Evolutionary conservation across 768 basidiomycete species (phyloP).

Genomic region (Boletus vermiculosoides): DNA sequence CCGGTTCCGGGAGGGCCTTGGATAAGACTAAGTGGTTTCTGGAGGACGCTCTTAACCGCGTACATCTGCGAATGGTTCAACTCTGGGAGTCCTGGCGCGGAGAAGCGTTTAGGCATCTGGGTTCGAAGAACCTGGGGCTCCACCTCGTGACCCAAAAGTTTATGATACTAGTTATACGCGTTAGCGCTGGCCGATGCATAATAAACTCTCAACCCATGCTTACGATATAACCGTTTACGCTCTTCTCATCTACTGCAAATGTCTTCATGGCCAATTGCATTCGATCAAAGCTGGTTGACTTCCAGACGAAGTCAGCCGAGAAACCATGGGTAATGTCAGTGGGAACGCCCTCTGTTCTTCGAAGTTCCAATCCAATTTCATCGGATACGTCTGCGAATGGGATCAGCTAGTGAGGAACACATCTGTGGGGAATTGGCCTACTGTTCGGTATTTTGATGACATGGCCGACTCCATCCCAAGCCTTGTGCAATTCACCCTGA

Average conservation of each 20-base stretch:
- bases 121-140: conserved; percentile 90
- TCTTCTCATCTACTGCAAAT: conserved; percentile 98
- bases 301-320: conserved; percentile 99
- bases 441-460: conserved; percentile 99
- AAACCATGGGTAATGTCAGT: conserved; percentile 93
- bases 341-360: conserved; percentile 89
- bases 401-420: conserved; percentile 6
- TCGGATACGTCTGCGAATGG: conserved; percentile 84
- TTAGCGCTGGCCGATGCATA: background rate
- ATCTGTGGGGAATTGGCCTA: conserved; percentile 39
- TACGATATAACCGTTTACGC: conserved; percentile 97
- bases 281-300: conserved; percentile 97
- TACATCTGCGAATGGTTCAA: conserved; percentile 99
- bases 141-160: conserved; percentile 95
- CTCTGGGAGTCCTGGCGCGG: conserved; percentile 95
- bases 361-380: conserved; percentile 92
- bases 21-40: conserved; percentile 96
- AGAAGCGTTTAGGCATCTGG: conserved; percentile 96
- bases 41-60: conserved; percentile 97
- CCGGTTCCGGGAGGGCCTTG: conserved; percentile 99
- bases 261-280: conserved; percentile 99
- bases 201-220: conserved; percentile 32
- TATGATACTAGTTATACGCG: conserved; percentile 76
- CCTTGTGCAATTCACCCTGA: conserved; percentile 82
- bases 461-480: conserved; percentile 97